These are phyloP conservation scores for Saturnispora ahearnii DNA, from an alignment of 805 yeast genomes.

Conservation along the genomic window DNA sequence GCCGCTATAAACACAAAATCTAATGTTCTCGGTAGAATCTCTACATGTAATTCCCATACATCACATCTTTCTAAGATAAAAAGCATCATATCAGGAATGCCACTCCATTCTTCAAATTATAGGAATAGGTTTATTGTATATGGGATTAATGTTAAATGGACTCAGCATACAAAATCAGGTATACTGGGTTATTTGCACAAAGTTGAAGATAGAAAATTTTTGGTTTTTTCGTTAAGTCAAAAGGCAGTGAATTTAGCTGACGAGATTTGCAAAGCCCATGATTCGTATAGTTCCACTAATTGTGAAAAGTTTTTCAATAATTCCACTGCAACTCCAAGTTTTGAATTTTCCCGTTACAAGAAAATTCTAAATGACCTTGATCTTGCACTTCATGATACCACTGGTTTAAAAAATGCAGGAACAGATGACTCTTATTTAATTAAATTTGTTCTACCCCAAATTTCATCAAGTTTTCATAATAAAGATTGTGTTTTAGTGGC, in stretches of 20 bases:
- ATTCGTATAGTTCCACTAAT: neutral
- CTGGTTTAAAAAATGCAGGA: conserved; percentile 14
- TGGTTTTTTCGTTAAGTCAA: conserved; percentile 24
- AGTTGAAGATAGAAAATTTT: conserved; percentile 20
- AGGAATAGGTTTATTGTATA: conserved; percentile 69
- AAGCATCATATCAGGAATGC: conserved; percentile 15
- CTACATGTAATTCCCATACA: conserved; percentile 2
- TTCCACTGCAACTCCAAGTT: conserved; percentile 8
- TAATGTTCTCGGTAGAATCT: conserved; percentile 12
- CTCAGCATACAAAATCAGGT: conserved; percentile 53
- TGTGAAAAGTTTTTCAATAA: neutral
- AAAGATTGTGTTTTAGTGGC: conserved; percentile 43
- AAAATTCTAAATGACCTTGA: conserved; percentile 40
- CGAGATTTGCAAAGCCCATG: conserved; percentile 16
- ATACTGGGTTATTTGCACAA: conserved; percentile 45
- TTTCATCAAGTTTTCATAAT: conserved; percentile 45
- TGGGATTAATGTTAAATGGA: conserved; percentile 71
- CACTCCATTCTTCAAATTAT: conserved; percentile 28
- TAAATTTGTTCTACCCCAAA: conserved; percentile 74
- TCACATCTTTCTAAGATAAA: conserved; percentile 15
- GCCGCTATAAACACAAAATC: conserved; percentile 10
- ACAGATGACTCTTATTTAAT: conserved; percentile 37
- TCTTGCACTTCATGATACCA: conserved; percentile 35
- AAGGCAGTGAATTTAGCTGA: conserved; percentile 26
- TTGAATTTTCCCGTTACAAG: conserved; percentile 15